A percentile compares a stretch with the other conserved stretches of the same genome.
Conservation (phyloP, 176 grass and related monocot genomes). For the Triticum monococcum region DNA sequence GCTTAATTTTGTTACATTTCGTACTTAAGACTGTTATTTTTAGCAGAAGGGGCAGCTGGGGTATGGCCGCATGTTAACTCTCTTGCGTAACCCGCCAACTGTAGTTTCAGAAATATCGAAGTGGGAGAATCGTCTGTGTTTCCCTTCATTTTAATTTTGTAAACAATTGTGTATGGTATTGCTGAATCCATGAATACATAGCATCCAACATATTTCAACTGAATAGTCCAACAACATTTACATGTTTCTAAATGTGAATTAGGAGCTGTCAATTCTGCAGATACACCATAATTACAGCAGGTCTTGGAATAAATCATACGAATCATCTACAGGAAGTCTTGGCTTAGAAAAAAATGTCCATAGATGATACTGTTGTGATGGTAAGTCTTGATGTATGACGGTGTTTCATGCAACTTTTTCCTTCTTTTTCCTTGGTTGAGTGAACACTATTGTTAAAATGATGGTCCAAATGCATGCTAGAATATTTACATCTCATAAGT, state of each 20-base stretch:
- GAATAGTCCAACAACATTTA: background rate
- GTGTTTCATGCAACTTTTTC: too few relatives aligned
- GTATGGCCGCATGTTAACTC: conserved; percentile 49
- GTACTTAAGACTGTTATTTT: conserved; percentile 32
- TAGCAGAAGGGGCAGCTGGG: conserved; percentile 95
- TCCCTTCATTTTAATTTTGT: background rate
- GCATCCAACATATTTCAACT: background rate
- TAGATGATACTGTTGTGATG: too few relatives aligned
- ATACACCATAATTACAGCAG: conserved; percentile 57
- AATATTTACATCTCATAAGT: too few relatives aligned
- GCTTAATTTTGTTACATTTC: background rate
- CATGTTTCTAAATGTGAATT: background rate
- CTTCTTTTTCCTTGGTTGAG: too few relatives aligned
- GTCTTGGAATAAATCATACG: conserved; percentile 79
- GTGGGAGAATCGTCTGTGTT: conserved; percentile 33
- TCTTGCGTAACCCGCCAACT: conserved; percentile 64
- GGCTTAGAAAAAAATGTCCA: too few relatives aligned
- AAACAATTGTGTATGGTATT: too few relatives aligned
- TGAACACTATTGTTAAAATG: too few relatives aligned
- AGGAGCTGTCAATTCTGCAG: conserved; percentile 35
- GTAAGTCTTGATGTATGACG: too few relatives aligned
- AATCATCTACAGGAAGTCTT: too few relatives aligned
- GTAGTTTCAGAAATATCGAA: conserved; percentile 74
- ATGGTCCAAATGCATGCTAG: too few relatives aligned
- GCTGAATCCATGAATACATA: background rate